phyloP scores from a whole-genome alignment of 2,329 filamentous ascomycete genomes.

The Zymoseptoria passerinii region DNA sequence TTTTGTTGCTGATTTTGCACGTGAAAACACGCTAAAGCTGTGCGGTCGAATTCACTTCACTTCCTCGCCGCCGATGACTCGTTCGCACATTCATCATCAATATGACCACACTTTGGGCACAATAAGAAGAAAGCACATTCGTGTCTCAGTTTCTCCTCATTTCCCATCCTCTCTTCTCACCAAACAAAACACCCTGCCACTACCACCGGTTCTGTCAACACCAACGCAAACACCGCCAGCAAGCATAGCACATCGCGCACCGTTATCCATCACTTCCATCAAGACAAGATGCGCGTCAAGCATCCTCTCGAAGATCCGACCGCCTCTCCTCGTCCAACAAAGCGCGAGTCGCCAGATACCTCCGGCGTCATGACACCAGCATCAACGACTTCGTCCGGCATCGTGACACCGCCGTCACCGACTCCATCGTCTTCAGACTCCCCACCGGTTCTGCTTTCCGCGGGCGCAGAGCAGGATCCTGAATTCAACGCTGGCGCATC shows the following conservation, averaged over 20 bases:
- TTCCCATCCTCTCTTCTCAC: not conserved
- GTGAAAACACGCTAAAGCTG: not conserved
- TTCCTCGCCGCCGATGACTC: not conserved
- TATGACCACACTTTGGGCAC: not conserved
- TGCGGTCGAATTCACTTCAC: not conserved
- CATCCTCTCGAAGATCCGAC: not conserved
- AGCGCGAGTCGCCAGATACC: slow-evolving; percentile 2
- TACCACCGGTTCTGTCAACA: not conserved
- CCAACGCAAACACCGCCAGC: not conserved
- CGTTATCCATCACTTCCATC: not conserved
- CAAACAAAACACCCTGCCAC: not conserved
- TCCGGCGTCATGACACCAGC: not conserved
- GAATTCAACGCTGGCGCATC: no score
- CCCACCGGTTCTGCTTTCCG: not conserved
- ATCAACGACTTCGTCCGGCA: not conserved
- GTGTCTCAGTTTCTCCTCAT: not conserved
- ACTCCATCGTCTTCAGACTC: not conserved
- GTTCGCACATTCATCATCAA: not conserved
- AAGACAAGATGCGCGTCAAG: slow-evolving; percentile 1
- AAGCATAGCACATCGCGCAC: not conserved
- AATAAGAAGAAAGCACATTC: not conserved
- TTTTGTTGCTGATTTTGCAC: not conserved
- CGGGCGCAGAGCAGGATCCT: not conserved
- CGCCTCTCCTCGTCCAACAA: slow-evolving; percentile 1
- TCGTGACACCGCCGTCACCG: not conserved